Conservation (phyloP, 352 stramenopile species). For the Peronosclerospora sorghi region DNA sequence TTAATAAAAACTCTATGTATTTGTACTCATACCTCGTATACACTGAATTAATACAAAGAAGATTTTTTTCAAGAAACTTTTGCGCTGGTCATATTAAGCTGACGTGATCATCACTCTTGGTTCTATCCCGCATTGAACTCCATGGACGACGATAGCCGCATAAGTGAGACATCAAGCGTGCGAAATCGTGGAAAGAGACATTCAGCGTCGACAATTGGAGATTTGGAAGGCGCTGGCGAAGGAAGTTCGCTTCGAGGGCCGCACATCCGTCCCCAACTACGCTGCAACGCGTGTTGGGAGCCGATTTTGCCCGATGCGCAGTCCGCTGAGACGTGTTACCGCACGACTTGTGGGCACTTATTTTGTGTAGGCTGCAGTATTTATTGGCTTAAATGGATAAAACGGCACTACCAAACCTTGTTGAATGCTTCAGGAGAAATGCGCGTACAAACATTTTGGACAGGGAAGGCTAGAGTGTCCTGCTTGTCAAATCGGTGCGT, state of each 20-base stretch:
- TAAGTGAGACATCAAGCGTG: conserved; percentile 67
- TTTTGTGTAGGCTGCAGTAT: conserved; percentile 35
- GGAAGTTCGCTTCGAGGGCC: conserved; percentile 2
- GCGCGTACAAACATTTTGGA: conserved; percentile 75
- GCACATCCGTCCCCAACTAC: conserved; percentile 46
- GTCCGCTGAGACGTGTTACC: conserved; percentile 68
- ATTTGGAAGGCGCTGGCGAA: conserved; percentile 35
- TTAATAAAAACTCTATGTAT: too few relatives aligned
- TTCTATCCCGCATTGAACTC: conserved; percentile 13
- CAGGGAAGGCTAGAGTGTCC: conserved; percentile 51
- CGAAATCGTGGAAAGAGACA: conserved; percentile 27
- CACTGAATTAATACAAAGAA: too few relatives aligned
- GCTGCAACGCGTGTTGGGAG: conserved; percentile 74
- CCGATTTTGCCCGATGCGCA: conserved; percentile 45
- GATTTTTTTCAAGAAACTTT: too few relatives aligned
- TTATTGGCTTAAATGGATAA: neutral
- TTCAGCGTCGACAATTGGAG: conserved; percentile 18
- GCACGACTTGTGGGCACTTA: conserved; percentile 61
- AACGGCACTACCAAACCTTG: neutral
- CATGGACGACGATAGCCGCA: conserved; percentile 51
- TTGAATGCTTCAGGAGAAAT: conserved; percentile 53
- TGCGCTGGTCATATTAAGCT: too few relatives aligned
- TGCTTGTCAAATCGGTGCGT: conserved; percentile 38
- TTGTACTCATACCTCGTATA: too few relatives aligned
- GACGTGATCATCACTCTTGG: conserved; percentile 42